Evolutionary conservation across 768 basidiomycete genomes (phyloP).

Genomic region (Boletus subparvulus): DNA sequence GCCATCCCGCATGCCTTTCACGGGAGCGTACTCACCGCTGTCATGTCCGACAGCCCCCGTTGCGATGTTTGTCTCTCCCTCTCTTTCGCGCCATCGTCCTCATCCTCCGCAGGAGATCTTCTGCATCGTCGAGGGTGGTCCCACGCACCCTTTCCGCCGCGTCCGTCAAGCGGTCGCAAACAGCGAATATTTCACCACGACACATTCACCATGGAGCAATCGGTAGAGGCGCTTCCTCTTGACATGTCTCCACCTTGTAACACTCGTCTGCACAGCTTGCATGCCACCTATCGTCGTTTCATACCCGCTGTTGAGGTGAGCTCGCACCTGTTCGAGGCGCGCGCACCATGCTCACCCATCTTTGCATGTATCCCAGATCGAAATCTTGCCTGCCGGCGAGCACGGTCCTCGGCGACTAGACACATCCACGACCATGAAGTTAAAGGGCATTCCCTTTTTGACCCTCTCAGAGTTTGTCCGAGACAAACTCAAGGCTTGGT

Average conservation of each 20-base stretch:
- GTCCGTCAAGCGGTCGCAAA: constrained; percentile 73
- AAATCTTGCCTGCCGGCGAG: constrained; percentile 80
- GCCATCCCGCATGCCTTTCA: constrained; percentile 80
- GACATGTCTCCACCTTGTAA: constrained; percentile 9
- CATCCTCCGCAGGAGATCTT: constrained; percentile 65
- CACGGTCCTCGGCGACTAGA: constrained; percentile 76
- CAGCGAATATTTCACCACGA: constrained; percentile 62
- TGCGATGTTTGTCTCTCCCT: constrained; percentile 54
- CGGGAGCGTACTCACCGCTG: constrained; percentile 68
- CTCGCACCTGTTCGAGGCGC: background rate
- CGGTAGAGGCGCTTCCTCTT: constrained; percentile 43
- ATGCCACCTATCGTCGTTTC: constrained; percentile 69
- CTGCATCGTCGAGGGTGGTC: constrained; percentile 80
- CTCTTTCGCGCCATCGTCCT: constrained; percentile 2
- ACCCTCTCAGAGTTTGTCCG: constrained; percentile 84
- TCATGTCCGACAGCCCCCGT: constrained; percentile 62
- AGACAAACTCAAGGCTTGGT: constrained; percentile 82
- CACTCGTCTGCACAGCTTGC: constrained; percentile 48
- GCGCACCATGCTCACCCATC: constrained; percentile 4
- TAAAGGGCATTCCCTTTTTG: constrained; percentile 76
- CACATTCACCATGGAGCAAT: constrained; percentile 83
- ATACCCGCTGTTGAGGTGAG: constrained; percentile 78
- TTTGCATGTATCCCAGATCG: constrained; percentile 52
- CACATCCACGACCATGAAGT: constrained; percentile 59
- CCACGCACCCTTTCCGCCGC: constrained; percentile 72